Evolutionary conservation across 164 flowering plant species (phyloP).

Genomic region (Chloranthus sessilifolius): DNA sequence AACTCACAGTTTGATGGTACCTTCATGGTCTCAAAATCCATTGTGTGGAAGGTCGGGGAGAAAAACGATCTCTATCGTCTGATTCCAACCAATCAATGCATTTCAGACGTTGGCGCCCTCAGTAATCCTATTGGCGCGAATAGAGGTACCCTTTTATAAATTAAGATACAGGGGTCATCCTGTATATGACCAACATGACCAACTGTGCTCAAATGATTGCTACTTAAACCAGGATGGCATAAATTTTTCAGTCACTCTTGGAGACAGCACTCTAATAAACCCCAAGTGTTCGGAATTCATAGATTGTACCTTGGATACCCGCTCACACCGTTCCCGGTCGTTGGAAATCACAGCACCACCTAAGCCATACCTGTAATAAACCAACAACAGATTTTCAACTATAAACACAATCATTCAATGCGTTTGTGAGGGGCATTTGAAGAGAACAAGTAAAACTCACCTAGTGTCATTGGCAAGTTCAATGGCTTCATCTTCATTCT

Average conservation of each 20-base stretch:
- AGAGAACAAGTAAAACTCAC: conserved; percentile 34
- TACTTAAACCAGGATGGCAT: background rate
- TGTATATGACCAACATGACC: no score
- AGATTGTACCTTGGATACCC: conserved; percentile 58
- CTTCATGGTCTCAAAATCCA: no score
- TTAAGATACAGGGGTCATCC: no score
- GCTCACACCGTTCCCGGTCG: conserved; percentile 89
- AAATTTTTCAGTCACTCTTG: background rate
- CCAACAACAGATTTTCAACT: background rate
- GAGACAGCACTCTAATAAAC: background rate
- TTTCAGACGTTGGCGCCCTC: no score
- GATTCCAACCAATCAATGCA: no score
- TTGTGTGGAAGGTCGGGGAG: no score
- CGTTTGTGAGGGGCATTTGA: no score
- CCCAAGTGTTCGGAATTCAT: background rate
- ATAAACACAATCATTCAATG: background rate
- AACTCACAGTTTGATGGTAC: no score
- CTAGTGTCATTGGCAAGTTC: conserved; percentile 85
- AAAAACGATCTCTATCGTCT: no score
- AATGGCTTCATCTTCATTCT: conserved; percentile 87
- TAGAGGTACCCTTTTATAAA: no score
- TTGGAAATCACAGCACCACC: conserved; percentile 89
- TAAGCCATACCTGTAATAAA: conserved; percentile 68
- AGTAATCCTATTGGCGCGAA: no score
- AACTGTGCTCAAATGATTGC: no score